phyloP scores from a whole-genome alignment of 306 rosid species.

The Purshia tridentata region DNA sequence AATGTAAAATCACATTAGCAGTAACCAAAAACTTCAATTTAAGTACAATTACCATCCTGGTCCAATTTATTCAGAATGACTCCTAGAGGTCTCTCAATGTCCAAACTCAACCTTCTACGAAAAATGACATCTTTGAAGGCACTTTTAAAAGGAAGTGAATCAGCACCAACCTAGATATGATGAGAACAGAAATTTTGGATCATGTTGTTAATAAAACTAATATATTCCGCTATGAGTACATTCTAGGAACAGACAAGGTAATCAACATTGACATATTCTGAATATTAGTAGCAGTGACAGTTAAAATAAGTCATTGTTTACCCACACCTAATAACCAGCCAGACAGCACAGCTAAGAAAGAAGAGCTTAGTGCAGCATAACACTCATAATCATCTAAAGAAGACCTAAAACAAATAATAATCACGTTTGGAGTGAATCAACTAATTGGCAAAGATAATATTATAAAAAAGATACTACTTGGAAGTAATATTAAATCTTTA shows the following conservation, averaged over 20 bases:
- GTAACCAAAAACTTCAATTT: constrained; percentile 17
- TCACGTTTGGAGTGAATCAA: background rate
- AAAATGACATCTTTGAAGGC: constrained; percentile 86
- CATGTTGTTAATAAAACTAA: constrained; percentile 28
- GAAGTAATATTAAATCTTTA: background rate
- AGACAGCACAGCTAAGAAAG: too few species aligned
- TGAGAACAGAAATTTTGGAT: constrained; percentile 21
- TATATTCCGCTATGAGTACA: constrained; percentile 5
- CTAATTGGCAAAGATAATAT: background rate
- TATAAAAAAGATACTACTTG: background rate
- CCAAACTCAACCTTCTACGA: constrained; percentile 42
- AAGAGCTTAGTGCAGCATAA: too few species aligned
- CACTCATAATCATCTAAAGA: too few species aligned
- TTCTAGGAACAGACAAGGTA: constrained; percentile 8
- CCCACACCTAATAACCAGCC: too few species aligned
- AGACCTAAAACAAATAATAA: too few species aligned
- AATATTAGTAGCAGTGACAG: background rate
- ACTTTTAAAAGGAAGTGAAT: constrained; percentile 74
- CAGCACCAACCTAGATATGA: constrained; percentile 73
- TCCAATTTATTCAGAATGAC: constrained; percentile 40
- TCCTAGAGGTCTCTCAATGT: constrained; percentile 42
- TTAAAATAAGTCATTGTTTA: background rate
- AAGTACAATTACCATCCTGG: constrained; percentile 50
- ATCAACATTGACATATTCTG: background rate
- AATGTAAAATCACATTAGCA: constrained; percentile 12